A percentile compares a stretch with the other conserved stretches of the same genome.
Evolutionary conservation across 257 asterid species (phyloP).

Genomic region (Gynochthodes officinalis): DNA sequence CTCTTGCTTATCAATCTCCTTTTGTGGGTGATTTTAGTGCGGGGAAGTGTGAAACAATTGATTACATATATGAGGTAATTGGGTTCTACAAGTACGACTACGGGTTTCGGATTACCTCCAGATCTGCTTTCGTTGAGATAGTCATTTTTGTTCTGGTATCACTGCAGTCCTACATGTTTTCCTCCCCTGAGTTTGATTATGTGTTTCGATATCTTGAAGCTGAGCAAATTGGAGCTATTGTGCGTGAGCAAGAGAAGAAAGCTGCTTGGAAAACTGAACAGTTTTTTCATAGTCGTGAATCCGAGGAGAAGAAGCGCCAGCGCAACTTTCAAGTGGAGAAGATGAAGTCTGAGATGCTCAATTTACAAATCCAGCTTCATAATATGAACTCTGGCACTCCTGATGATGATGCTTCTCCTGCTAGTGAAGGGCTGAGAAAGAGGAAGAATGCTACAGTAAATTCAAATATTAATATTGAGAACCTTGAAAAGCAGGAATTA

Average conservation of each 20-base stretch:
- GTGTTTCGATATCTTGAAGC: constrained; percentile 99
- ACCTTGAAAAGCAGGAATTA: constrained; percentile 55
- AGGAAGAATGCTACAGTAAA: constrained; percentile 48
- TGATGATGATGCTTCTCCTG: constrained; percentile 50
- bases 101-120: constrained; percentile 94
- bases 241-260: constrained; percentile 92
- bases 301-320: constrained; percentile 84
- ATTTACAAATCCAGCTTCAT: constrained; percentile 86
- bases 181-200: constrained; percentile 92
- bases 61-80: constrained; percentile 88
- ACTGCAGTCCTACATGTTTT: constrained; percentile 92
- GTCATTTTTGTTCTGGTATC: constrained; percentile 86
- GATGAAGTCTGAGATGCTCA: constrained; percentile 99
- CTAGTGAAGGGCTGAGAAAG: constrained; percentile 67
- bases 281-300: constrained; percentile 83
- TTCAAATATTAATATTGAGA: constrained; percentile 36
- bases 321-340: constrained; percentile 97
- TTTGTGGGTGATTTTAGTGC: constrained; percentile 69
- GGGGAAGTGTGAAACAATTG: constrained; percentile 81
- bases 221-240: constrained; percentile 98
- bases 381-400: constrained; percentile 55
- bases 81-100: constrained; percentile 96
- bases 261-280: constrained; percentile 95
- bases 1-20: constrained; percentile 97
- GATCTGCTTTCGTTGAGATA: constrained; percentile 97